Base-by-base conservation (phyloP, 345 rosid genomes). In the Erodium maritimum region DNA sequence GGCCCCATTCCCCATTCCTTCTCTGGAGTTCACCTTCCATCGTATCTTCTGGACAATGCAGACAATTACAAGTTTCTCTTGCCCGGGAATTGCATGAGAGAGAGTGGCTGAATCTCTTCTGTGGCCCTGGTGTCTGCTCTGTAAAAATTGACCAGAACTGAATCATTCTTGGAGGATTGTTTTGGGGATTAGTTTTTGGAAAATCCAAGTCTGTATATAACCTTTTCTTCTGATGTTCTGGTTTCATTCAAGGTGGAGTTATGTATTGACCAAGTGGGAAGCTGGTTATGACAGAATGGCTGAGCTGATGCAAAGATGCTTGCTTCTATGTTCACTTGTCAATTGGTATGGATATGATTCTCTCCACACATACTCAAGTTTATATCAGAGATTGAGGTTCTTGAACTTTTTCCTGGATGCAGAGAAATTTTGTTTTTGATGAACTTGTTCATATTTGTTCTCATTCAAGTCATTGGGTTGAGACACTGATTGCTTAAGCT, bases 1-100 rank as follows among this genome's bases (percentile, higher is more conserved):
- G 93, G 93, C 45, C 85, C 93, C 2, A 79, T 86, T 21, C 93
- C 89, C 23, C 89, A 77, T 72, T 86, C 89, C 11, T 83, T 65
- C 58, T 86, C 89, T 0, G 93, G 77, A 14, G 93, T 83, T 65
- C 80, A 86, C 65, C 83, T 83, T 60, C 89, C 93, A 1, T 72
- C 79, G 0, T 75, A 73, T 61, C 81, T 86, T 16, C 48, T 86
- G 16, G 85, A 81, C 72, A 82, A 83, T 3, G 78, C 89, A 0
- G 83, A 79, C 5, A 64, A 61, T 67, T 86, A 79, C 1, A 57
- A 57, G 45, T 57, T 23, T 42, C 45, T 57, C 11, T 34, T 57
- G 34, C 60, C 60, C 17, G 60, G 60, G 50, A 57, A 57, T 42
- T 57, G 60, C 45, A 23, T 23, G 20, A 17, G 60, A 25, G 60